phyloP scores from a whole-genome alignment of 805 yeast genomes.

The Kodamaea fukazawae region DNA sequence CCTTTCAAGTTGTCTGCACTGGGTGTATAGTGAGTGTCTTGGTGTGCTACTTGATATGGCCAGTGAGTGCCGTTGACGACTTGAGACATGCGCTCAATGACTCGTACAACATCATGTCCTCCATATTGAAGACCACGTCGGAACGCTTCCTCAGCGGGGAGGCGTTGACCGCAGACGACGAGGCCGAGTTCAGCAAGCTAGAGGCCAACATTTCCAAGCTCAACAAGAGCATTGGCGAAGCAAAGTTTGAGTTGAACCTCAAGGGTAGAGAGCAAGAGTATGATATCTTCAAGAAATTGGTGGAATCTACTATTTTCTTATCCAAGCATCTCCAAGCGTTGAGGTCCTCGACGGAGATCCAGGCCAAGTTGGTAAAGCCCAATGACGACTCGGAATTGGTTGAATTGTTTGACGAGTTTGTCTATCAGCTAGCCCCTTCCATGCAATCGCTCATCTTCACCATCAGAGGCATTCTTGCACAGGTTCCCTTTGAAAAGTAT shows the following conservation, averaged over 20 bases:
- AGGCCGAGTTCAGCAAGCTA: constrained; percentile 34
- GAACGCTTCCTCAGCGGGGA: constrained; percentile 51
- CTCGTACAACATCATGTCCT: constrained; percentile 51
- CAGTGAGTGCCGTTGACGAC: constrained; percentile 50
- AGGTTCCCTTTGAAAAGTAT: constrained; percentile 51
- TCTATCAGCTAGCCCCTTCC: constrained; percentile 69
- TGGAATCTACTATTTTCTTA: constrained; percentile 50
- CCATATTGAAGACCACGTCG: constrained; percentile 44
- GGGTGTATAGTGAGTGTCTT: constrained; percentile 62
- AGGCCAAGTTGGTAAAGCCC: constrained; percentile 41
- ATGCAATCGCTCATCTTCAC: constrained; percentile 64
- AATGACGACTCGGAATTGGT: background rate
- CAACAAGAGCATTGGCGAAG: constrained; percentile 48
- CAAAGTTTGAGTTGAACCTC: constrained; percentile 56
- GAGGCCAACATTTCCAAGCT: constrained; percentile 40
- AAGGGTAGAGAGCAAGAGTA: constrained; percentile 58
- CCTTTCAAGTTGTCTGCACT: constrained; percentile 53
- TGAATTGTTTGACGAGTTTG: constrained; percentile 59
- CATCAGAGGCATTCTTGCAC: constrained; percentile 56
- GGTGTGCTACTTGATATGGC: constrained; percentile 64
- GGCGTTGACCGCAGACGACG: constrained; percentile 39
- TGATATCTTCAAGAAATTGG: constrained; percentile 42
- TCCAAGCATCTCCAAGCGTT: constrained; percentile 64
- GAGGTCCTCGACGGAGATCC: constrained; percentile 65
- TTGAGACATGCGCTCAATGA: constrained; percentile 48